Percentiles rank a stretch among this genome's conserved stretches.
phyloP scores from a whole-genome alignment of 192 early-diverging fungal genomes.

The Podila epicladia region DNA sequence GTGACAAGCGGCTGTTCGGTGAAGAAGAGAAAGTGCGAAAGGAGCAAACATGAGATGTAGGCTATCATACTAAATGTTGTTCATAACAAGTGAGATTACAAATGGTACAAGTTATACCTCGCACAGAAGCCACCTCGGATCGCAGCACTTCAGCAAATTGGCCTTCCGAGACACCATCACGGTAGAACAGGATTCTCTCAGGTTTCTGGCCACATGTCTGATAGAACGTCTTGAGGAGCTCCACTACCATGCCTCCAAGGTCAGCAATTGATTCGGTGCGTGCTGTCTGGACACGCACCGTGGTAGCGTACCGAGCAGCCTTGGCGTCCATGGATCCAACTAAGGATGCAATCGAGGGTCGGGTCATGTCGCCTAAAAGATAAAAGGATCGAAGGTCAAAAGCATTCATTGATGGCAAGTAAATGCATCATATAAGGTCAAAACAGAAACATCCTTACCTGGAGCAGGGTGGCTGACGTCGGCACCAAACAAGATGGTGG shows the following conservation, averaged over 20 bases:
- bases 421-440: conserved; percentile 14
- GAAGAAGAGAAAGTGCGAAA: conserved; percentile 13
- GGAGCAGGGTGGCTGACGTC: conserved; percentile 91
- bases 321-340: conserved; percentile 75
- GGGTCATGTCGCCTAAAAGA: conserved; percentile 44
- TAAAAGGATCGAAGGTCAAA: background rate
- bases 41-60: too few relatives aligned
- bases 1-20: conserved; percentile 63
- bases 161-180: conserved; percentile 91
- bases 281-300: conserved; percentile 72
- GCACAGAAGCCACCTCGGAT: conserved; percentile 75
- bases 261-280: conserved; percentile 78
- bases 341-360: conserved; percentile 82
- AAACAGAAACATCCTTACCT: conserved; percentile 49
- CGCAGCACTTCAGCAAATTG: conserved; percentile 83
- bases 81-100: background rate
- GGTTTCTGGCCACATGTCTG: conserved; percentile 76
- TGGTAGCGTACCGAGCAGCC: conserved; percentile 70
- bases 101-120: conserved; percentile 19
- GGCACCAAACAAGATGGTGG: conserved; percentile 90
- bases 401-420: background rate
- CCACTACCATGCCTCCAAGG: conserved; percentile 70
- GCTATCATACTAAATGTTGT: too few relatives aligned
- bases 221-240: conserved; percentile 75
- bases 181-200: conserved; percentile 83